Evolutionary conservation across 257 asterid species (phyloP).

Genomic region (Lycium ferocissimum): DNA sequence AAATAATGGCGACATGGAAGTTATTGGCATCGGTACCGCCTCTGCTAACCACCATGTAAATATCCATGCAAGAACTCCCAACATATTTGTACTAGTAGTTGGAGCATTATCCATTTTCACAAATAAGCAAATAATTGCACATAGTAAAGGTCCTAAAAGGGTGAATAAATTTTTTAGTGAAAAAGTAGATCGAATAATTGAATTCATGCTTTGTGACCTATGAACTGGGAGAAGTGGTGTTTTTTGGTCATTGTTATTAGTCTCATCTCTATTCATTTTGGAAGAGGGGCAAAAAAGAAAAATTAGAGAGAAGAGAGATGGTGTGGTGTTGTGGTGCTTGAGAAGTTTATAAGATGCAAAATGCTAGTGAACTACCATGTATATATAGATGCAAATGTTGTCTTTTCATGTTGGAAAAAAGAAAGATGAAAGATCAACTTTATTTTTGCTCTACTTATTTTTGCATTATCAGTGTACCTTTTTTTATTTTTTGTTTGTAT

Average conservation of each 20-base stretch:
- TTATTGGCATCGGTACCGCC: conserved; percentile 95
- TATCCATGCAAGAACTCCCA: conserved; percentile 83
- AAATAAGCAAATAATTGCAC: conserved; percentile 54
- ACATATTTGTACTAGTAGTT: conserved; percentile 64
- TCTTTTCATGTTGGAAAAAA: background rate
- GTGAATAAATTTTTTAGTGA: conserved; percentile 60
- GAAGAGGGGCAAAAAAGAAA: background rate
- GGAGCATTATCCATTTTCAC: conserved; percentile 46
- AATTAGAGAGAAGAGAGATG: conserved; percentile 3
- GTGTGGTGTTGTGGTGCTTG: background rate
- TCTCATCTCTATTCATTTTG: conserved; percentile 23
- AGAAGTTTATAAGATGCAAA: background rate
- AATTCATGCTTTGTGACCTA: conserved; percentile 43
- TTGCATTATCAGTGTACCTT: too few species aligned
- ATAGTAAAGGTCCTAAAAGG: conserved; percentile 72
- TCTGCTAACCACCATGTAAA: conserved; percentile 94
- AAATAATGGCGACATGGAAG: conserved; percentile 92
- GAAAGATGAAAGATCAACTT: background rate
- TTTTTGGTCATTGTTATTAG: conserved; percentile 44
- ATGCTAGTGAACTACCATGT: background rate
- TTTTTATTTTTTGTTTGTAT: too few species aligned
- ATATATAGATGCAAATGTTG: background rate
- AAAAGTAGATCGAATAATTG: conserved; percentile 47
- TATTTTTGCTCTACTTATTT: too few species aligned
- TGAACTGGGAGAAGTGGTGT: conserved; percentile 74